Percentiles rank a stretch among this genome's conserved stretches.
Evolutionary conservation across 2,329 filamentous ascomycete genomes (phyloP).

Genomic region (Calycina herbarum): DNA sequence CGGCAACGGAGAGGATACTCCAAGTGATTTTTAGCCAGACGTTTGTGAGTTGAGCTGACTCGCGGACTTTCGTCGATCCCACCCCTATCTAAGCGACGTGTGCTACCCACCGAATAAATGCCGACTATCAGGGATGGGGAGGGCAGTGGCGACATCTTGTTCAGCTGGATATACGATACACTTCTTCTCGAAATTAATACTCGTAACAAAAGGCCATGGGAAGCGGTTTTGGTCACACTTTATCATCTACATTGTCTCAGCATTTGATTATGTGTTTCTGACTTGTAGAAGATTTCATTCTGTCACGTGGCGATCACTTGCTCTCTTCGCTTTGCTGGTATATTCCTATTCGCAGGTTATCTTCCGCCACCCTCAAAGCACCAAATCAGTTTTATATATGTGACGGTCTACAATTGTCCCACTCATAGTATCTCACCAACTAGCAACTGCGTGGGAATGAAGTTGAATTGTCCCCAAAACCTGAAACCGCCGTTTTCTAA

Average conservation of each 20-base stretch:
- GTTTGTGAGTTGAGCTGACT: not conserved
- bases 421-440: not conserved
- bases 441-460: not conserved
- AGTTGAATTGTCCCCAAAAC: not conserved
- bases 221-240: too few species aligned
- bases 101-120: not conserved
- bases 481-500: too few species aligned
- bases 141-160: not conserved
- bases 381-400: not conserved
- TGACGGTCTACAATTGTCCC: not conserved
- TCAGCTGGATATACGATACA: not conserved
- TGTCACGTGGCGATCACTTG: not conserved
- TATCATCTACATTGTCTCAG: not conserved
- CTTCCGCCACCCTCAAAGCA: not conserved
- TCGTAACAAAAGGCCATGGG: not conserved
- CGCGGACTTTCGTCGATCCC: not conserved
- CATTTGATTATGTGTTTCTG: not conserved
- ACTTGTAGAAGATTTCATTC: not conserved
- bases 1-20: not conserved
- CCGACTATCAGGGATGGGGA: not conserved
- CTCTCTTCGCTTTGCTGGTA: not conserved
- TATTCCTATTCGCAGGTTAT: not conserved
- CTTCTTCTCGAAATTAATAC: not conserved
- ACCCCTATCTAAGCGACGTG: constrained; percentile 2
- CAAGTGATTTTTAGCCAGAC: not conserved